Conservation (phyloP, 257 asterid genomes). For the Gentiana dahurica region DNA sequence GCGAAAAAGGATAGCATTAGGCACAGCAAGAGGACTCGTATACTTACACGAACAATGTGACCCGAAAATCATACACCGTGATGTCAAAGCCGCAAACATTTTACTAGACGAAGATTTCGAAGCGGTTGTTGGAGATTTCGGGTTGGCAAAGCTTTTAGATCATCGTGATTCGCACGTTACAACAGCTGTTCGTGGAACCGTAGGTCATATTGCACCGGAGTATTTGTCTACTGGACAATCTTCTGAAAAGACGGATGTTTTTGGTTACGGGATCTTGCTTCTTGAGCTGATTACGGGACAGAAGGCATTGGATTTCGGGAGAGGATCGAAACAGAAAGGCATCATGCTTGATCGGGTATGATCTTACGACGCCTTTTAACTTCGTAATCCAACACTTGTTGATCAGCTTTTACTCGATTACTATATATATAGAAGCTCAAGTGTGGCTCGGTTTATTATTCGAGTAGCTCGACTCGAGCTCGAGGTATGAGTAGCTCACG, state of each 20-base stretch:
- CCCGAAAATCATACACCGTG: conserved; percentile 87
- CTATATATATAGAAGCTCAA: too few relatives aligned
- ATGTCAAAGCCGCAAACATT: conserved; percentile 93
- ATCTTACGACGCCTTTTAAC: too few relatives aligned
- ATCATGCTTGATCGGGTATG: conserved; percentile 86
- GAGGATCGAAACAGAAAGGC: conserved; percentile 72
- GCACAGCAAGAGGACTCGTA: conserved; percentile 83
- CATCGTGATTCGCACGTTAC: conserved; percentile 88
- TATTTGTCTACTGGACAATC: conserved; percentile 86
- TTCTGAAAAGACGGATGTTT: conserved; percentile 87
- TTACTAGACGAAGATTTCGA: conserved; percentile 88
- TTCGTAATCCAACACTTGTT: too few relatives aligned
- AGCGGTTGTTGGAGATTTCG: conserved; percentile 94
- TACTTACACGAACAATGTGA: conserved; percentile 93
- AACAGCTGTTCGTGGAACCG: conserved; percentile 92
- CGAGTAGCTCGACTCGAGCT: too few relatives aligned
- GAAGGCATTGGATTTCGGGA: conserved; percentile 82
- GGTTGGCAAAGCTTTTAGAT: conserved; percentile 87
- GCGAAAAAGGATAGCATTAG: conserved; percentile 67
- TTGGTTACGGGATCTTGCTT: conserved; percentile 81
- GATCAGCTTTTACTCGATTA: too few relatives aligned
- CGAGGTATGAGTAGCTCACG: too few relatives aligned
- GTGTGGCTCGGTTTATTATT: too few relatives aligned
- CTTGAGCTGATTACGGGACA: conserved; percentile 87
- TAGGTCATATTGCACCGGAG: conserved; percentile 96